Evolutionary conservation across 306 rosid species (phyloP).

Genomic region (Oemleria cerasiformis): DNA sequence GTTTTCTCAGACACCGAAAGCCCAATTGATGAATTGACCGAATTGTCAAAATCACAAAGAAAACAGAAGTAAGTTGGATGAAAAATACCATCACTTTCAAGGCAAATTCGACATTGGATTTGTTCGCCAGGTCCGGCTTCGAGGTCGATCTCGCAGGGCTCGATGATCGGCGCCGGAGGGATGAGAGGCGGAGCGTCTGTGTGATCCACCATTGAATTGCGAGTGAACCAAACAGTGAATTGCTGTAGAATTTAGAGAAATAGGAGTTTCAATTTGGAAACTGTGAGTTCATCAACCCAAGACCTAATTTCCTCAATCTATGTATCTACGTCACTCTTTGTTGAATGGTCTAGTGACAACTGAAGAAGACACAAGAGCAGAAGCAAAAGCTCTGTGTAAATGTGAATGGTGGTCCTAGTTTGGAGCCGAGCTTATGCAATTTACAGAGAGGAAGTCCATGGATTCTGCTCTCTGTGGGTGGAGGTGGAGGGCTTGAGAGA

Average conservation of each 20-base stretch:
- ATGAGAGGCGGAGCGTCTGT: constrained; percentile 74
- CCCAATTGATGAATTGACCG: constrained; percentile 6
- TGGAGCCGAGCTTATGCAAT: too few relatives aligned
- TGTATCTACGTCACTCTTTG: not conserved
- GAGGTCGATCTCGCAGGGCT: constrained; percentile 82
- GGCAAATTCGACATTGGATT: constrained; percentile 98
- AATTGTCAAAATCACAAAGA: constrained; percentile 12
- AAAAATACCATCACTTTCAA: constrained; percentile 83
- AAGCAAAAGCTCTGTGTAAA: not conserved
- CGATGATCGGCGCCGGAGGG: constrained; percentile 53
- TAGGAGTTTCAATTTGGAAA: constrained; percentile 1
- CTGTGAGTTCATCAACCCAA: constrained; percentile 12
- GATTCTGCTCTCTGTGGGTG: too few relatives aligned
- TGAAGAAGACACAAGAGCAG: not conserved
- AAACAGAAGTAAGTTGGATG: not conserved
- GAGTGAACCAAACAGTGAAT: constrained; percentile 4
- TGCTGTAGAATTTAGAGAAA: constrained; percentile 1
- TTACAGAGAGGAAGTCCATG: too few relatives aligned
- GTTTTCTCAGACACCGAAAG: not conserved
- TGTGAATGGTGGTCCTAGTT: not conserved
- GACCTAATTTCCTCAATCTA: constrained; percentile 21
- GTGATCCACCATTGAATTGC: constrained; percentile 66
- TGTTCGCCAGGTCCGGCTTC: constrained; percentile 97
- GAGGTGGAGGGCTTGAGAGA: too few relatives aligned
- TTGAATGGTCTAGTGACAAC: not conserved